Percentiles rank a stretch among this genome's conserved stretches.
These are phyloP conservation scores for Trypethelium eluteriae DNA, from an alignment of 495 filamentous ascomycete species.

Conservation along the genomic window DNA sequence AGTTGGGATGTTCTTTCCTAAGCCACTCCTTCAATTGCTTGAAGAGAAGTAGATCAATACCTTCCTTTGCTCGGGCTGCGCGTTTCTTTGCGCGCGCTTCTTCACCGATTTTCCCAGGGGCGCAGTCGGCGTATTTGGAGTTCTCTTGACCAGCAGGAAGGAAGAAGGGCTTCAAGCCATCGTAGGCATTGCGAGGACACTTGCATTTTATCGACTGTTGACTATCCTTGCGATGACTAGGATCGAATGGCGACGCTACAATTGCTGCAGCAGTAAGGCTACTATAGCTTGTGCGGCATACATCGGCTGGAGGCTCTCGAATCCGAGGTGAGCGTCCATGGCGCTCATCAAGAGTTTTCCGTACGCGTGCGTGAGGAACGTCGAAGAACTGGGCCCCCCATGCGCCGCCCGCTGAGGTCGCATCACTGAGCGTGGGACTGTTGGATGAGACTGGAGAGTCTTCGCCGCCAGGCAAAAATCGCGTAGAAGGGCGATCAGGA, in stretches of 20 bases:
- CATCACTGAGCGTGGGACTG: not conserved
- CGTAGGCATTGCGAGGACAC: not conserved
- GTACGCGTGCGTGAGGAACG: not conserved
- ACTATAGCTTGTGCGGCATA: not conserved
- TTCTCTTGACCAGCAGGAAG: not conserved
- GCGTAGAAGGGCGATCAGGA: not conserved
- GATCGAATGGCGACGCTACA: not conserved
- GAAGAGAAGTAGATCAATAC: not conserved
- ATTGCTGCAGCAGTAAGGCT: not conserved
- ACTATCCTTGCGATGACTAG: not conserved
- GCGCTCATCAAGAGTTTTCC: not conserved
- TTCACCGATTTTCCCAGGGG: not conserved
- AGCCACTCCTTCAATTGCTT: not conserved
- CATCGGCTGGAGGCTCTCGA: not conserved
- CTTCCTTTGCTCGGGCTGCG: not conserved
- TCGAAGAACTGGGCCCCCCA: not conserved
- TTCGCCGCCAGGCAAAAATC: not conserved
- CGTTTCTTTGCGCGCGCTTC: constrained; percentile 6
- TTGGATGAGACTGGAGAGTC: not conserved
- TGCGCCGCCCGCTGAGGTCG: not conserved
- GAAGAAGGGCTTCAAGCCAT: not conserved
- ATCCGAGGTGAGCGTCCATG: not conserved
- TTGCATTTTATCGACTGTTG: not conserved
- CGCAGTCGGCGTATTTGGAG: not conserved
- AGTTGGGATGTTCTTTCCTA: not conserved